phyloP scores from a whole-genome alignment of 768 basidiomycete species.

The Naganishia onofrii region DNA sequence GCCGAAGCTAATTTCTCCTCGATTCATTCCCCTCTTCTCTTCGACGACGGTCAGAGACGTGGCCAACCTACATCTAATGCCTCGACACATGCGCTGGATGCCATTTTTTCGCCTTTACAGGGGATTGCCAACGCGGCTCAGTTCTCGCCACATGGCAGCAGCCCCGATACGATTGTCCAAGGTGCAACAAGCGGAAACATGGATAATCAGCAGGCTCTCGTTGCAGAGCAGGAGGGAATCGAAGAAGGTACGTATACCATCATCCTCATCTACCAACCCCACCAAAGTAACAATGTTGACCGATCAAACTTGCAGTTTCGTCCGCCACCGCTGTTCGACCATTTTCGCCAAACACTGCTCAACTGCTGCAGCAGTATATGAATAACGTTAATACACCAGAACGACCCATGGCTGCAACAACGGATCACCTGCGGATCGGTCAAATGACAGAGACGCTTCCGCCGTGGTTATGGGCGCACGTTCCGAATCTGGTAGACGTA shows the following conservation, averaged over 20 bases:
- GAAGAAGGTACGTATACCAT: slow-evolving; percentile 9
- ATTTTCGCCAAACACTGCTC: slow-evolving; percentile 15
- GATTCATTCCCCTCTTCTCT: background rate
- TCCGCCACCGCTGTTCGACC: slow-evolving; percentile 16
- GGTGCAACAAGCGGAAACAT: background rate
- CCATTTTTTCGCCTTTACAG: background rate
- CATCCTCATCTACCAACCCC: background rate
- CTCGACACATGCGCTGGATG: background rate
- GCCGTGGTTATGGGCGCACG: slow-evolving; percentile 26
- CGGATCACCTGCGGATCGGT: slow-evolving; percentile 6
- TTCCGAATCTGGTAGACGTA: slow-evolving; percentile 27
- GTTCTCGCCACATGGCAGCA: slow-evolving; percentile 1
- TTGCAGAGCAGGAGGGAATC: background rate
- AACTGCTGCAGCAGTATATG: slow-evolving; percentile 10
- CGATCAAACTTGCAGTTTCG: background rate
- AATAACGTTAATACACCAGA: slow-evolving; percentile 6
- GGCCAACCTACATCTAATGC: background rate
- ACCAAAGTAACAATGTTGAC: background rate
- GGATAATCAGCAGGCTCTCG: background rate
- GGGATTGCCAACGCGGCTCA: background rate
- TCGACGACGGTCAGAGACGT: background rate
- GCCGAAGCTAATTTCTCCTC: background rate
- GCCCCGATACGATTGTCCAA: background rate
- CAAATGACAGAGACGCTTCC: slow-evolving; percentile 20
- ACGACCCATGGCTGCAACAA: slow-evolving; percentile 13